phyloP scores from a whole-genome alignment of 140 eudicot species.

The Stevia rebaudiana region DNA sequence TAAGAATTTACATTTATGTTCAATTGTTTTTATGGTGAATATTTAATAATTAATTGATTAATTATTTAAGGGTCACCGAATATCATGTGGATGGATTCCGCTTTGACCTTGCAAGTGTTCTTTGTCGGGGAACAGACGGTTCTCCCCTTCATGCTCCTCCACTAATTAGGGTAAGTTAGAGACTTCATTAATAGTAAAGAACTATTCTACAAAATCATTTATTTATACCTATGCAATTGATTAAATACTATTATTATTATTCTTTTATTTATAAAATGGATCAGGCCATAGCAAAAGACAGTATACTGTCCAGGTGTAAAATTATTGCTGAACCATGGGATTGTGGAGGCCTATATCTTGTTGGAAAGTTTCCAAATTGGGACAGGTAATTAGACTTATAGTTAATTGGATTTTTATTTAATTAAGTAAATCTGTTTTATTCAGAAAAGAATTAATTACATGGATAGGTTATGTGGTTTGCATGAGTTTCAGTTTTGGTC shows the following conservation, averaged over 20 bases:
- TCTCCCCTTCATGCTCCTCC: constrained; percentile 94
- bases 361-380: constrained; percentile 96
- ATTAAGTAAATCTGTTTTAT: neutral
- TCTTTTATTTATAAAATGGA: constrained; percentile 21
- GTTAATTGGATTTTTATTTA: neutral
- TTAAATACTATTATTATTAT: no score
- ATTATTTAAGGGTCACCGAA: constrained; percentile 64
- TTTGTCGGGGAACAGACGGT: constrained; percentile 97
- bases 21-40: neutral
- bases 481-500: no score
- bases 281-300: constrained; percentile 97
- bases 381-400: constrained; percentile 50
- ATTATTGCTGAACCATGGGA: constrained; percentile 99
- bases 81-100: constrained; percentile 99
- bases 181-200: neutral
- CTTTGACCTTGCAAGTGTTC: constrained; percentile 96
- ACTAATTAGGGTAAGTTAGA: constrained; percentile 55
- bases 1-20: constrained; percentile 9
- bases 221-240: constrained; percentile 9
- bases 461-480: no score
- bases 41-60: neutral
- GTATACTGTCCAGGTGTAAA: constrained; percentile 71
- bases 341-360: constrained; percentile 99
- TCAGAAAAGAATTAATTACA: constrained; percentile 9
- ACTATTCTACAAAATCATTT: neutral